Evolutionary conservation across 768 basidiomycete genomes (phyloP).

Genomic region (Suillus brevipes): DNA sequence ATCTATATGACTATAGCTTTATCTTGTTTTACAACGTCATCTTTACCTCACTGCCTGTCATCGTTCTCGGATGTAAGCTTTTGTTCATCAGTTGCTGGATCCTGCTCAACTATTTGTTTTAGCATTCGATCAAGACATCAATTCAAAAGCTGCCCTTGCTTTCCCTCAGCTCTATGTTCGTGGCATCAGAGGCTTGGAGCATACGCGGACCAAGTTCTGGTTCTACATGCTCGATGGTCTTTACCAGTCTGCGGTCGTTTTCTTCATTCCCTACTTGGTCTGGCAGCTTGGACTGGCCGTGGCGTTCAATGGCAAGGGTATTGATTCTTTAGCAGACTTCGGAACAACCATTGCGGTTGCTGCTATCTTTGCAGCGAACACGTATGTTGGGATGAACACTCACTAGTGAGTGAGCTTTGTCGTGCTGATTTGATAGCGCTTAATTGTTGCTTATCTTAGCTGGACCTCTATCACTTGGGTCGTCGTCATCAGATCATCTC

Average conservation of each 20-base stretch:
- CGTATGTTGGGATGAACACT: constrained; percentile 87
- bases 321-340: constrained; percentile 82
- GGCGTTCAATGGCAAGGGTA: constrained; percentile 78
- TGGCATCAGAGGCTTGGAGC: constrained; percentile 91
- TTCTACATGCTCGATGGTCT: constrained; percentile 92
- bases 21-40: constrained; percentile 87
- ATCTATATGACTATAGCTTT: constrained; percentile 94
- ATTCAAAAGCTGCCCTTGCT: constrained; percentile 83
- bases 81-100: constrained; percentile 1
- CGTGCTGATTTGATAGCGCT: constrained; percentile 14
- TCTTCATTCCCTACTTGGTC: constrained; percentile 79
- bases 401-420: constrained; percentile 66
- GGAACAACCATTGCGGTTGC: constrained; percentile 89
- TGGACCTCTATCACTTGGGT: constrained; percentile 88
- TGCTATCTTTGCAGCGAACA: constrained; percentile 86
- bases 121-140: constrained; percentile 95
- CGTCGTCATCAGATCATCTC: constrained; percentile 72
- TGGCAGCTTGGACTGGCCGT: constrained; percentile 65
- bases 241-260: constrained; percentile 87
- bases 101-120: constrained; percentile 7
- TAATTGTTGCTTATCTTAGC: constrained; percentile 35
- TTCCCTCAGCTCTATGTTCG: constrained; percentile 96
- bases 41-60: constrained; percentile 94
- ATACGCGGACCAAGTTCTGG: constrained; percentile 92
- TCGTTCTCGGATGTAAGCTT: constrained; percentile 77